Percentiles rank a stretch among this genome's conserved stretches.
phyloP scores from a whole-genome alignment of 2,329 filamentous ascomycete genomes.

The Zymoseptoria ardabiliae region DNA sequence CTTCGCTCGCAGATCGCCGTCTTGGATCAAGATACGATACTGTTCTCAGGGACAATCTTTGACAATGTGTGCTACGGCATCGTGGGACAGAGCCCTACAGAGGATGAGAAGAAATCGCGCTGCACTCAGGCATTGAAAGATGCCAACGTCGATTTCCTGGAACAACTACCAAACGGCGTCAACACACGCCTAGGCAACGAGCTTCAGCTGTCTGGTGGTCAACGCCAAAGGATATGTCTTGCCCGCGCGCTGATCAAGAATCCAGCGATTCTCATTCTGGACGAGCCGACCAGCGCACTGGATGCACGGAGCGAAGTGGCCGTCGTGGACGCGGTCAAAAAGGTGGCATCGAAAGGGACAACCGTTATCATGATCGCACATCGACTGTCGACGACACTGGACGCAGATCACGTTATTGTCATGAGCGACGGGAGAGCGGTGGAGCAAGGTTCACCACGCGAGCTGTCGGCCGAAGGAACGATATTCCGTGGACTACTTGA shows the following conservation, averaged over 20 bases:
- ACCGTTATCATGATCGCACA: conserved; percentile 69
- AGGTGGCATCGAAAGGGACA: conserved; percentile 40
- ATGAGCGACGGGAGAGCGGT: conserved; percentile 60
- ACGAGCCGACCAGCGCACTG: conserved; percentile 41
- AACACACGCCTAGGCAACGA: conserved; percentile 39
- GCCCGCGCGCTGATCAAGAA: conserved; percentile 40
- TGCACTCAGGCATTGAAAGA: conserved; percentile 30
- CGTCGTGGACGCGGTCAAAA: conserved; percentile 38
- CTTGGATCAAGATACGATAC: conserved; percentile 39
- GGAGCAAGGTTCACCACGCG: conserved; percentile 54
- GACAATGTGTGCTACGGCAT: conserved; percentile 40
- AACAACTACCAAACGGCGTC: conserved; percentile 38
- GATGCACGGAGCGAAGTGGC: conserved; percentile 39
- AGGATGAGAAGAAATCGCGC: conserved; percentile 20
- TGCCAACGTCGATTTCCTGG: conserved; percentile 39
- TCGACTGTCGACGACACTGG: conserved; percentile 67
- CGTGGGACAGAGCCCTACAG: conserved; percentile 13
- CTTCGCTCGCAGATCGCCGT: conserved; percentile 38
- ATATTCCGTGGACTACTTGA: conserved; percentile 25
- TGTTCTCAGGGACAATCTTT: conserved; percentile 39
- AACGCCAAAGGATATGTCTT: conserved; percentile 41
- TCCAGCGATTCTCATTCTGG: conserved; percentile 40
- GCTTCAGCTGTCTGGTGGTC: conserved; percentile 39
- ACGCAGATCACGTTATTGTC: conserved; percentile 73
- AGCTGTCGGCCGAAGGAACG: conserved; percentile 39